Percentiles rank a stretch among this genome's conserved stretches.
Evolutionary conservation across 2,329 filamentous ascomycete species (phyloP).

Genomic region (Rachicladosporium sp.): DNA sequence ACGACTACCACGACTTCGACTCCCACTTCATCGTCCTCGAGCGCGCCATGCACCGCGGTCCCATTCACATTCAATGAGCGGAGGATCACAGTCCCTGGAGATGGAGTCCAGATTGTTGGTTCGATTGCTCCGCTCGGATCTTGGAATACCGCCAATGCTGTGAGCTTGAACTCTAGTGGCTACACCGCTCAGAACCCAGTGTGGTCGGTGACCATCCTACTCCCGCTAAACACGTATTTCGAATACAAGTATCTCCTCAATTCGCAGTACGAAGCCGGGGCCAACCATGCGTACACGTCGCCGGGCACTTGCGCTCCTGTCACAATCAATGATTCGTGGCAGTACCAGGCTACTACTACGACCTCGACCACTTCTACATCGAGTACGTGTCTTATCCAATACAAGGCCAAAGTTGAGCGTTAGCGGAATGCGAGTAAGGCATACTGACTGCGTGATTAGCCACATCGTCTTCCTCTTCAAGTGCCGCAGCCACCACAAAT

Average conservation of each 20-base stretch:
- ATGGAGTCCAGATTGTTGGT: conserved; percentile 1
- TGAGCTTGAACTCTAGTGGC: background rate
- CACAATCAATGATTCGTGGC: too few species aligned
- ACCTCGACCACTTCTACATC: too few species aligned
- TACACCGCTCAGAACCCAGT: conserved; percentile 1
- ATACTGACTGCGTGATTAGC: background rate
- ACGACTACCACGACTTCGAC: too few species aligned
- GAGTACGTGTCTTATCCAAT: too few species aligned
- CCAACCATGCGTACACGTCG: too few species aligned
- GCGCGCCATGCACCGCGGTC: background rate
- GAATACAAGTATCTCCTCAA: background rate
- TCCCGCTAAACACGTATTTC: background rate
- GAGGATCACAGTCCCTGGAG: background rate
- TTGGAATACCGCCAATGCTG: background rate
- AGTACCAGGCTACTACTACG: too few species aligned
- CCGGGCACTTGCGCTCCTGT: too few species aligned
- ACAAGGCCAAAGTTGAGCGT: too few species aligned
- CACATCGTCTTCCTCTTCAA: background rate
- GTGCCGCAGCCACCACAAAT: background rate
- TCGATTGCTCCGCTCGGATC: background rate
- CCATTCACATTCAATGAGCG: conserved; percentile 1
- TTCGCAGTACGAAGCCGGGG: too few species aligned
- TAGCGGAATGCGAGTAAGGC: too few species aligned
- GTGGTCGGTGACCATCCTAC: conserved; percentile 1
- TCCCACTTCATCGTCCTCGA: too few species aligned